Conservation (phyloP, 192 early-diverging fungal species). For the Rhizophagus prolifer region DNA sequence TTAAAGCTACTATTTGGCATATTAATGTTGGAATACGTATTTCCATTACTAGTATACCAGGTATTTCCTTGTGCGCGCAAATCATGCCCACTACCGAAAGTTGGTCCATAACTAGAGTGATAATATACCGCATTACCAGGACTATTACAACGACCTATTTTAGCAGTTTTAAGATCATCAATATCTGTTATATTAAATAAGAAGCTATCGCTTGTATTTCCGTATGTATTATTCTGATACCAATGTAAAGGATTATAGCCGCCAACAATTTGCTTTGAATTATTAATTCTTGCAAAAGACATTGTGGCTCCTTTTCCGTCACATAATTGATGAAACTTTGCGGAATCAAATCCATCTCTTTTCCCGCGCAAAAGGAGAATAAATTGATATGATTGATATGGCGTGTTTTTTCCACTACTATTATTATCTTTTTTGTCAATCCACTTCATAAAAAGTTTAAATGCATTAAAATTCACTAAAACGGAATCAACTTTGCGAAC, state of each 20-base stretch:
- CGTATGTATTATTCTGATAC: no score
- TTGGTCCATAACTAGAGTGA: neutral
- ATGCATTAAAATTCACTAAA: neutral
- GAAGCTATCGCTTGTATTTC: neutral
- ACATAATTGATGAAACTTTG: neutral
- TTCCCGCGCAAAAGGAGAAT: neutral
- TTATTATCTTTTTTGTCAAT: neutral
- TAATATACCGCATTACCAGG: neutral
- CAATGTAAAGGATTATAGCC: neutral
- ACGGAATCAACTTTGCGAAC: neutral
- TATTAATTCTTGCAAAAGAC: neutral
- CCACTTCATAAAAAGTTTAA: neutral
- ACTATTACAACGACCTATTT: neutral
- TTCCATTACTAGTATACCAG: neutral
- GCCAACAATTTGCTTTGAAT: neutral
- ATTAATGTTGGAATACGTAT: neutral
- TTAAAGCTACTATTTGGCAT: neutral
- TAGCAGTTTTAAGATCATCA: neutral
- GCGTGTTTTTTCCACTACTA: neutral
- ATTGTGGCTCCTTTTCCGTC: neutral
- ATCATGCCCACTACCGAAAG: neutral
- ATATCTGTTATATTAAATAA: neutral
- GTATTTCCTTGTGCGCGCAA: neutral
- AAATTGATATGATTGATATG: neutral
- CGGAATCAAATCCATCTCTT: neutral